phyloP scores from a whole-genome alignment of 805 yeast species.

The Wickerhamiella hasegawae region DNA sequence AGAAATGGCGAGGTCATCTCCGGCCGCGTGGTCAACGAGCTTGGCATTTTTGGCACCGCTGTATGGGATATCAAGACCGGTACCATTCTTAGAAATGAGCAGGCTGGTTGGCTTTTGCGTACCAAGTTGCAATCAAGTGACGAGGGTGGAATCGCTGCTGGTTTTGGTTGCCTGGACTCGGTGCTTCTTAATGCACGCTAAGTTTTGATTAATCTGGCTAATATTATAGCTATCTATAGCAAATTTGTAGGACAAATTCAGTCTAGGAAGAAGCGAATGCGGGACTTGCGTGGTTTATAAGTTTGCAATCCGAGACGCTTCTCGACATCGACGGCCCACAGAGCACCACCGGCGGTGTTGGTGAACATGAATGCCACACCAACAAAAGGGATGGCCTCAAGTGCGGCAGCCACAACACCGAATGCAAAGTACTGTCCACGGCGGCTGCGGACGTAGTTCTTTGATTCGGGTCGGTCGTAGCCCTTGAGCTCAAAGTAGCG shows the following conservation, averaged over 20 bases:
- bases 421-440: constrained; percentile 21
- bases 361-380: constrained; percentile 23
- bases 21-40: constrained; percentile 77
- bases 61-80: constrained; percentile 54
- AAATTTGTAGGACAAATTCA: not conserved
- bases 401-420: constrained; percentile 22
- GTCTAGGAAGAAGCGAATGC: constrained; percentile 2
- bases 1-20: constrained; percentile 43
- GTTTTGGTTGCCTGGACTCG: constrained; percentile 88
- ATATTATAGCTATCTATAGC: not conserved
- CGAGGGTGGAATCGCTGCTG: constrained; percentile 99
- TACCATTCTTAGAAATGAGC: constrained; percentile 41
- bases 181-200: constrained; percentile 13
- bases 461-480: constrained; percentile 27
- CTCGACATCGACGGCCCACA: constrained; percentile 24
- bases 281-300: constrained; percentile 2
- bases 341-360: constrained; percentile 24
- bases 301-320: constrained; percentile 2
- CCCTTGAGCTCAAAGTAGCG: constrained; percentile 46
- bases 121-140: constrained; percentile 75
- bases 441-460: constrained; percentile 16
- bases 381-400: constrained; percentile 22
- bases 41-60: constrained; percentile 79
- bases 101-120: constrained; percentile 75
- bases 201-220: no score